Evolutionary conservation across 805 yeast species (phyloP).

Genomic region (Yamadazyma ubonensis): DNA sequence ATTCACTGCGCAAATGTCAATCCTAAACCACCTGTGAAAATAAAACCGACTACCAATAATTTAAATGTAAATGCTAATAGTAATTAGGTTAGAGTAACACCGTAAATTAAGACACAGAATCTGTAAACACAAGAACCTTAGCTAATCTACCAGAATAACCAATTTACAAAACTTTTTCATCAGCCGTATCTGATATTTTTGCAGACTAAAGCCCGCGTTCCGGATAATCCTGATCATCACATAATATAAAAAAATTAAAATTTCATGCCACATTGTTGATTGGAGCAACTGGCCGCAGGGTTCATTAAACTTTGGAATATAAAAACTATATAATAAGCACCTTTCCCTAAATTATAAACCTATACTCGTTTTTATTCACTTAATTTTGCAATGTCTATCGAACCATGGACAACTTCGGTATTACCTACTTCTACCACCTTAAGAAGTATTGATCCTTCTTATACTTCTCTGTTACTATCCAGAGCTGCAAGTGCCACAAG

Average conservation of each 20-base stretch:
- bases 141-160: too few species aligned
- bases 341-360: not conserved
- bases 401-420: constrained; percentile 25
- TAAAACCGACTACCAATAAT: too few species aligned
- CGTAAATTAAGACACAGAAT: too few species aligned
- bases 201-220: not conserved
- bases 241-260: not conserved
- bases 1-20: not conserved
- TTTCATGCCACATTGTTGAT: constrained; percentile 1
- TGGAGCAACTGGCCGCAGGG: not conserved
- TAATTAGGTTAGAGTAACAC: too few species aligned
- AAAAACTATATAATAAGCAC: constrained; percentile 1
- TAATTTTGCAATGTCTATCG: constrained; percentile 1
- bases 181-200: too few species aligned
- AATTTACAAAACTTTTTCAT: too few species aligned
- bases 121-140: too few species aligned
- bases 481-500: constrained; percentile 18
- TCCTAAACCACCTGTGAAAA: not conserved
- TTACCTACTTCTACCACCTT: constrained; percentile 31
- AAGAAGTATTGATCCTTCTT: constrained; percentile 15
- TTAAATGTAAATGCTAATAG: too few species aligned
- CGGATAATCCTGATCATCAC: not conserved
- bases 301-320: not conserved
- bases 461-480: constrained; percentile 22
- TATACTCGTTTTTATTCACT: not conserved